A percentile compares a stretch with the other conserved stretches of the same genome.
phyloP scores from a whole-genome alignment of 2,329 filamentous ascomycete genomes.

The Leptoxyphium fumago region DNA sequence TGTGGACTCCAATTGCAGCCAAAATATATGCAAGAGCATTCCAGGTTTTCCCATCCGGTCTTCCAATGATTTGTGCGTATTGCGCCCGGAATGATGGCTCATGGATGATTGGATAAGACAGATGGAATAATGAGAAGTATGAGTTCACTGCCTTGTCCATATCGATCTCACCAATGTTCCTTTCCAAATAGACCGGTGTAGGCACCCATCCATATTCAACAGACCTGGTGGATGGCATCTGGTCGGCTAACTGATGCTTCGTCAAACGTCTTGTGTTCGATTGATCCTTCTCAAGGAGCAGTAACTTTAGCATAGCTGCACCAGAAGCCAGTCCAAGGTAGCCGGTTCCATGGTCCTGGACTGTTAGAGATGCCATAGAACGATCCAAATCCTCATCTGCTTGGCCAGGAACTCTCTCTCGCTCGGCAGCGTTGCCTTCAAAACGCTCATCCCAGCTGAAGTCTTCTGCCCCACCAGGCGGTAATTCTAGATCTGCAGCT shows the following conservation, averaged over 20 bases:
- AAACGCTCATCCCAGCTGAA: constrained; percentile 17
- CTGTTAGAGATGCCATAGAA: constrained; percentile 21
- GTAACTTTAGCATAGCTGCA: constrained; percentile 27
- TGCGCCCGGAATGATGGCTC: constrained; percentile 34
- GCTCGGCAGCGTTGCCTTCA: constrained; percentile 2
- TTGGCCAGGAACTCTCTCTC: constrained; percentile 3
- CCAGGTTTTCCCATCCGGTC: constrained; percentile 28
- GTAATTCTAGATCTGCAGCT: constrained; percentile 9
- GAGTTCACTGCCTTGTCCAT: constrained; percentile 22
- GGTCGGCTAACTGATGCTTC: not conserved
- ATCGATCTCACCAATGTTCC: constrained; percentile 16
- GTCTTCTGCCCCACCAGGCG: constrained; percentile 12
- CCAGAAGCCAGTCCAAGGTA: constrained; percentile 34
- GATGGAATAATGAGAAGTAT: constrained; percentile 33
- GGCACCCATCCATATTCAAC: constrained; percentile 8
- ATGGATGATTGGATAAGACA: constrained; percentile 33
- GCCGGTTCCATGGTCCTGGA: constrained; percentile 24
- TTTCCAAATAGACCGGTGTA: constrained; percentile 9
- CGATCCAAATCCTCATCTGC: constrained; percentile 6
- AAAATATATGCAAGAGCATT: constrained; percentile 33
- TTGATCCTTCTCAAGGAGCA: constrained; percentile 10
- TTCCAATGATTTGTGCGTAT: constrained; percentile 29
- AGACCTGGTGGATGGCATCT: not conserved
- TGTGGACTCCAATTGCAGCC: constrained; percentile 31
- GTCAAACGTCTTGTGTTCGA: constrained; percentile 1